Evolutionary conservation across 1,284 basidiomycete genomes (phyloP), one percentile per base, ranked within the genome.

Genomic region (Heterobasidion parviporum): DNA sequence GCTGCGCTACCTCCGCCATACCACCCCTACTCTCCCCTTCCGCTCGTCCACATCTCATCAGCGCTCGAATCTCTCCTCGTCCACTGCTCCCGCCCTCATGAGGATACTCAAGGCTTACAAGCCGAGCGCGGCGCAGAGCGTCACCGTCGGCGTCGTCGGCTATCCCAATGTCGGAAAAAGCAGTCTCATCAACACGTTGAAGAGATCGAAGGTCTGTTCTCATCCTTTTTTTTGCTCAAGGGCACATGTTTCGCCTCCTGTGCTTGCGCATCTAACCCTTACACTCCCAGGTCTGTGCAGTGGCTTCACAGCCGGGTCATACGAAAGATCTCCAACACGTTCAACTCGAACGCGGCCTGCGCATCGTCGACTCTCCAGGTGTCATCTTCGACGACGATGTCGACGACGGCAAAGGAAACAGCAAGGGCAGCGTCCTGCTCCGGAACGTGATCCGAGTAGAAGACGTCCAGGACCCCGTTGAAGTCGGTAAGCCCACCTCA

Each of bases 141-240:
- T 95, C 50, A 96, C 94, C 0, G 86, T 98, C 54, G 96, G 96
- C 15, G 89, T 98, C 20, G 92, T 98, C 35, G 96, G 96, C 1
- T 96, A 95, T 67, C 96, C 96, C 3, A 99, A 99, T 71, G 96
- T 98, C 55, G 96, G 96, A 9, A 99, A 99, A 74, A 94, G 91
- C 57, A 92, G 87, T 63, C 69, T 99, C 57, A 98, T 99, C 74
- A 99, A 99, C 71, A 92, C 92, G 53, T 75, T 99, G 54, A 96
- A 97, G 72, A 77, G 95, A 47, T 85, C 84, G 56, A 91, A 94
- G 71, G 93, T 92, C 16, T 59, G 70, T 55, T 20, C 74, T 72
- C 55, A 66, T 71, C 53, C 58, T 77, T 75, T 5, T 77, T 81
- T 64, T 71, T 77, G 54, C 74, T 74, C 38, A 41, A 41, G 38